Base-by-base conservation (phyloP, 768 basidiomycete genomes). In the Russula compacta region DNA sequence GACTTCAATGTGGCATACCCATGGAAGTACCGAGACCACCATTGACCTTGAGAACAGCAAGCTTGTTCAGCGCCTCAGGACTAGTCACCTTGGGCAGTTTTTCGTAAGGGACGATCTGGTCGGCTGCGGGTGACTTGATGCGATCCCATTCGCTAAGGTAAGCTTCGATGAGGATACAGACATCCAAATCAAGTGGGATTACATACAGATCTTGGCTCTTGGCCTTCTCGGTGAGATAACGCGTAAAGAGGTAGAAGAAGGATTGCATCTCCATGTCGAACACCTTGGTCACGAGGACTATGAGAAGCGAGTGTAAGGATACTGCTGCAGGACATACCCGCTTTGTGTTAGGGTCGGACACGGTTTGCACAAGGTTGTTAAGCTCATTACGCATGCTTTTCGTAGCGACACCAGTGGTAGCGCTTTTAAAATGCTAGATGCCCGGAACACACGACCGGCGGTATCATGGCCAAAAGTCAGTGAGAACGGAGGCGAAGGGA, bases 11-110 rank as follows among this genome's bases (percentile, higher is more conserved):
- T n/a, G 29, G 36, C n/a, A 53, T 61, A 82, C 88, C 90, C 87
- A 92, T 89, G 63, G 89, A 92, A 33, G 89, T 92, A 68, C 90
- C 92, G 54, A 93, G 84, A 72, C 92, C 92, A 70, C 94, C 94
- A 72, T 97, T 95, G 70, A 95, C 85, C 77, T 95, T 95, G 76
- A 95, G 86, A 42, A 97, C 89, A 49, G 92, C 95, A 66, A 98
- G 83, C 79, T 95, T 95, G 79, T 86, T 85, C 73, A 98, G 82
- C 69, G 86, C 83, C 67, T 79, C 76, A 32, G 80, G 74, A 73
- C 88, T 82, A 35, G 73, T 71, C 44, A 81, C 74, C 57, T 80
- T 70, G 17, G 85, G 81, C 36, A 97, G 83, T 44, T 83, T 73
- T 50, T 86, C 77, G 74, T 97, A 95, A 12, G 89, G 83, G 51